phyloP scores from a whole-genome alignment of 371 early-diverging fungal species.

The Nematocida displodere region DNA sequence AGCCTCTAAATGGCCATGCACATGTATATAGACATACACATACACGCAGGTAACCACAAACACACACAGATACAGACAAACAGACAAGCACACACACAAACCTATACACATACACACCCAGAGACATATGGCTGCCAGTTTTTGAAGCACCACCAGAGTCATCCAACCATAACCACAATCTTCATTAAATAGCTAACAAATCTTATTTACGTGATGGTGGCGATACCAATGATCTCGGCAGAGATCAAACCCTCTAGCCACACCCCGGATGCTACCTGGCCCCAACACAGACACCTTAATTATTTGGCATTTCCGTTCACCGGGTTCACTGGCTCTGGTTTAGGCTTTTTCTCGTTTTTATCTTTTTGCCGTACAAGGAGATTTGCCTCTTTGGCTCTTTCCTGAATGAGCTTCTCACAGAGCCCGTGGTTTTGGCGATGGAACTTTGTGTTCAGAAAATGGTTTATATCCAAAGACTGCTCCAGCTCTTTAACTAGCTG shows the following conservation, averaged over 20 bases:
- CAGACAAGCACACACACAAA: neutral
- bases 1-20: no score
- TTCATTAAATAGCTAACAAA: no score
- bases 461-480: slow-evolving; percentile 19
- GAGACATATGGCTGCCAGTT: neutral
- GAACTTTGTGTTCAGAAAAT: slow-evolving; percentile 47
- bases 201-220: no score
- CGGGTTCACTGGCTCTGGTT: no score
- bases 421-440: slow-evolving; percentile 34
- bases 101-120: neutral
- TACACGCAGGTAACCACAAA: no score
- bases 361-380: no score
- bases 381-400: neutral
- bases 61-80: neutral
- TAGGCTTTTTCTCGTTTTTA: no score
- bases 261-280: neutral
- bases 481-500: slow-evolving; percentile 28
- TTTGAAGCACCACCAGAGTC: neutral
- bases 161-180: no score
- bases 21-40: no score
- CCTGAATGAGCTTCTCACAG: slow-evolving; percentile 21
- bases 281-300: neutral
- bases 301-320: neutral
- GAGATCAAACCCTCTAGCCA: neutral
- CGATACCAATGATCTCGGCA: no score